These are phyloP conservation scores for Fusarium agapanthi DNA, from an alignment of 2,329 filamentous ascomycete genomes.

Conservation along the genomic window DNA sequence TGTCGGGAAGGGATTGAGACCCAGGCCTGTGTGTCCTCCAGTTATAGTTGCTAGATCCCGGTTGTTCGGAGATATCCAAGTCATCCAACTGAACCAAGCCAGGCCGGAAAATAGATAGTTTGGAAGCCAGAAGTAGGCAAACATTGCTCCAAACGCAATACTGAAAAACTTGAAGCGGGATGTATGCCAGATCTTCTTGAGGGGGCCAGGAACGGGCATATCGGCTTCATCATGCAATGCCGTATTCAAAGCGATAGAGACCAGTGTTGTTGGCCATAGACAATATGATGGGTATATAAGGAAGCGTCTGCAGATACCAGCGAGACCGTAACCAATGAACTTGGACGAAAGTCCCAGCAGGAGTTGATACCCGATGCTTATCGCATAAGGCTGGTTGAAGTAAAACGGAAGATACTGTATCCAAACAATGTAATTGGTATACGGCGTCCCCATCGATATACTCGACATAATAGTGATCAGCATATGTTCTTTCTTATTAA, in stretches of 20 bases:
- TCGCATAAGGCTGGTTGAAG: constrained; percentile 61
- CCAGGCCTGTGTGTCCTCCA: constrained; percentile 50
- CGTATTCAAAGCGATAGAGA: constrained; percentile 59
- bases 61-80: constrained; percentile 60
- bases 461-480: constrained; percentile 70
- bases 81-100: constrained; percentile 61
- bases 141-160: constrained; percentile 55
- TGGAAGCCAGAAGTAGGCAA: constrained; percentile 64
- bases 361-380: constrained; percentile 59
- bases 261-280: constrained; percentile 63
- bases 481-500: constrained; percentile 69
- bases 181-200: constrained; percentile 50
- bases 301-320: constrained; percentile 59
- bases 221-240: constrained; percentile 57
- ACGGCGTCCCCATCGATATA: constrained; percentile 58
- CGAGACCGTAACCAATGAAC: constrained; percentile 65
- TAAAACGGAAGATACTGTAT: constrained; percentile 58
- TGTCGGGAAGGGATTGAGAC: constrained; percentile 52
- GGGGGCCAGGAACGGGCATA: constrained; percentile 35
- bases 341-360: constrained; percentile 60
- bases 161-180: constrained; percentile 59
- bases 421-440: constrained; percentile 61
- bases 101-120: constrained; percentile 60
- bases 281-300: constrained; percentile 62
- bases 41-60: constrained; percentile 49